These are phyloP conservation scores for Sphagnum contortum DNA, from an alignment of 225 moss, liverwort and hornwort genomes.

Conservation along the genomic window DNA sequence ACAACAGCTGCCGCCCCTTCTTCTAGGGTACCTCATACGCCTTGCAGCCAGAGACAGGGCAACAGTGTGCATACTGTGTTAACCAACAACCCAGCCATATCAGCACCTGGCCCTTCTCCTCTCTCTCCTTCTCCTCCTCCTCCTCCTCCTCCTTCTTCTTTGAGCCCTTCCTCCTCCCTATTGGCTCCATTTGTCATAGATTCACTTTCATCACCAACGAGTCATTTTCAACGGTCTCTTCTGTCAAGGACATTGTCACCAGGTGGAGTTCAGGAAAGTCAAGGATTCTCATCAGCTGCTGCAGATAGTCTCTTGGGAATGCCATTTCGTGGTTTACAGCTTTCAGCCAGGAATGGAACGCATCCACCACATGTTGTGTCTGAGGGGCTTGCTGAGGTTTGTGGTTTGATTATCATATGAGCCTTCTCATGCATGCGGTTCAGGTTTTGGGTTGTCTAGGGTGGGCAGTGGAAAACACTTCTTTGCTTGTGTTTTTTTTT, in stretches of 20 bases:
- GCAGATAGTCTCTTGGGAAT: constrained; percentile 63
- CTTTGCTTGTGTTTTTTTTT: too few relatives aligned
- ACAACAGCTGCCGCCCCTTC: constrained; percentile 40
- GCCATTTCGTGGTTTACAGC: constrained; percentile 63
- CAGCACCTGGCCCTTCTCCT: constrained; percentile 60
- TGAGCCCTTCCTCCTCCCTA: constrained; percentile 14
- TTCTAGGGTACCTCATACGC: constrained; percentile 65
- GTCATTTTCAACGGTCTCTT: constrained; percentile 56
- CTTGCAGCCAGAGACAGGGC: constrained; percentile 49
- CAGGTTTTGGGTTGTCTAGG: too few relatives aligned
- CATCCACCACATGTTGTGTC: constrained; percentile 65
- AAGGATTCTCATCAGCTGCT: constrained; percentile 40
- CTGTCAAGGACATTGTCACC: constrained; percentile 54
- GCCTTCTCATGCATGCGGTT: too few relatives aligned
- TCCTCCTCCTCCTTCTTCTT: neutral
- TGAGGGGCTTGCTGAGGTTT: constrained; percentile 83
- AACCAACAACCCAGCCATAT: constrained; percentile 34
- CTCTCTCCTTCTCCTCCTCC: constrained; percentile 42
- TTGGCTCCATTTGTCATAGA: constrained; percentile 48
- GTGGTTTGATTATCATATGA: neutral
- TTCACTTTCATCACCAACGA: constrained; percentile 44
- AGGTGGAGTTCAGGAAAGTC: constrained; percentile 31
- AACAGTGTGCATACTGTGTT: constrained; percentile 46
- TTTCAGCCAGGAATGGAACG: constrained; percentile 52
- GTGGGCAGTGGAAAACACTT: too few relatives aligned